A percentile compares a stretch with the other conserved stretches of the same genome.
These are phyloP conservation scores for Jackrogersella minutella DNA, from an alignment of 495 filamentous ascomycete species.

Conservation along the genomic window DNA sequence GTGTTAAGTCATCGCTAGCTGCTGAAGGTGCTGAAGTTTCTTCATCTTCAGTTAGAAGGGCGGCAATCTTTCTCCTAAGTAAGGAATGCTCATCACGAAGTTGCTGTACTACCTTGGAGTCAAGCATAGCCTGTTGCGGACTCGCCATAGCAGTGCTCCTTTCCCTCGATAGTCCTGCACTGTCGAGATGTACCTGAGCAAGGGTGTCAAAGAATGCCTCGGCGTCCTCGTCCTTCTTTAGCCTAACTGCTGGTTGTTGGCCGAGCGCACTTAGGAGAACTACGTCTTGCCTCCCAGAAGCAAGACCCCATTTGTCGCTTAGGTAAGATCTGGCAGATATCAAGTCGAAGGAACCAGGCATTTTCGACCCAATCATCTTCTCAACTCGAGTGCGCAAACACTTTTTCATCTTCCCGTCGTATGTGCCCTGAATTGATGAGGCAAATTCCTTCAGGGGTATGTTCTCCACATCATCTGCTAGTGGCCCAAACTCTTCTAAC, in stretches of 20 bases:
- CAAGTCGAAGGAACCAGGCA: constrained; percentile 92
- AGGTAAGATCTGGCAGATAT: constrained; percentile 82
- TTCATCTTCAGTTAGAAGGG: constrained; percentile 83
- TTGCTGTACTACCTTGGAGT: constrained; percentile 77
- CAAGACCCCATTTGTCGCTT: constrained; percentile 82
- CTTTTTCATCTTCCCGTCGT: constrained; percentile 89
- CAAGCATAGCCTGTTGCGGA: constrained; percentile 80
- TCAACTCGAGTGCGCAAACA: constrained; percentile 84
- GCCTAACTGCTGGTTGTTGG: constrained; percentile 78
- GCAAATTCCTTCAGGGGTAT: constrained; percentile 87
- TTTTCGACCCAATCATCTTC: constrained; percentile 85
- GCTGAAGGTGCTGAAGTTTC: constrained; percentile 75
- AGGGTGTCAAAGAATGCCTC: constrained; percentile 81
- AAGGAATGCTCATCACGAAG: constrained; percentile 56
- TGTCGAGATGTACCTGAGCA: constrained; percentile 76
- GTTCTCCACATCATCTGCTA: constrained; percentile 90
- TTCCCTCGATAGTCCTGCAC: constrained; percentile 71
- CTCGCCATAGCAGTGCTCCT: constrained; percentile 67
- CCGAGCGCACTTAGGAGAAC: constrained; percentile 80
- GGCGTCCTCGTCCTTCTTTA: constrained; percentile 79
- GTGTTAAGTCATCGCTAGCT: constrained; percentile 57
- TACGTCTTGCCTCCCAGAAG: constrained; percentile 81
- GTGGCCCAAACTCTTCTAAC: constrained; percentile 88
- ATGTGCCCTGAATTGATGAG: constrained; percentile 84
- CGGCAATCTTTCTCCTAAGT: constrained; percentile 85